Percentiles rank a stretch among this genome's conserved stretches.
phyloP scores from a whole-genome alignment of 495 filamentous ascomycete species.

The Xylaria flabelliformis region DNA sequence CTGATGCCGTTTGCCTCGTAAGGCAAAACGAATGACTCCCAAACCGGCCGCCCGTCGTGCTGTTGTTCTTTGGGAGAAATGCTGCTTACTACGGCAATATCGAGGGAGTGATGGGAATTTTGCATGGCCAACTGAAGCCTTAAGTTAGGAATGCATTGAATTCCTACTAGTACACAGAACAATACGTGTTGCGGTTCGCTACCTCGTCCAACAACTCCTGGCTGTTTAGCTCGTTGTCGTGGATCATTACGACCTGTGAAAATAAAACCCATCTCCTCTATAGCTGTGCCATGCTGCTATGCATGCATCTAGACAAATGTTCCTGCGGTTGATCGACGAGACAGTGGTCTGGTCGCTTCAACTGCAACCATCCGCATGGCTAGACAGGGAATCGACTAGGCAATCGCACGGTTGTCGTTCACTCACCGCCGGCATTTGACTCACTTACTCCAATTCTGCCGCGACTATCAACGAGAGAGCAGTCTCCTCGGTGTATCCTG shows the following conservation, averaged over 20 bases:
- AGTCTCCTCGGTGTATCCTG: not conserved
- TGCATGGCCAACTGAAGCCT: not conserved
- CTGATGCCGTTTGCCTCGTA: not conserved
- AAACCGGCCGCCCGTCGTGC: not conserved
- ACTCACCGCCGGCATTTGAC: conserved; percentile 23
- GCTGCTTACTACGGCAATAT: conserved; percentile 7
- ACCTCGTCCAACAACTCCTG: not conserved
- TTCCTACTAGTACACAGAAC: no score
- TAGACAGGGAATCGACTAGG: conserved; percentile 15
- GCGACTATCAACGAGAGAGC: not conserved
- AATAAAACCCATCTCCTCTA: not conserved
- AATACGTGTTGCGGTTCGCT: not conserved
- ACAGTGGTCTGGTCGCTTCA: conserved; percentile 11
- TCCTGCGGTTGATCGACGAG: conserved; percentile 19
- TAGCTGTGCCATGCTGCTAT: not conserved
- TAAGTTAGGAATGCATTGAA: not conserved
- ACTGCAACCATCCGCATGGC: conserved; percentile 20
- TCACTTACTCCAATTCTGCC: not conserved
- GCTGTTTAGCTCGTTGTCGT: not conserved
- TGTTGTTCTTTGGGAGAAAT: not conserved
- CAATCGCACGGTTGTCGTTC: not conserved
- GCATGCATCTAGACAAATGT: not conserved
- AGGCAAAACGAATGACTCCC: conserved; percentile 7
- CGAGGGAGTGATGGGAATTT: not conserved
- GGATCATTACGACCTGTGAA: not conserved